phyloP scores from a whole-genome alignment of 306 rosid species.

The Glycine tomentella region DNA sequence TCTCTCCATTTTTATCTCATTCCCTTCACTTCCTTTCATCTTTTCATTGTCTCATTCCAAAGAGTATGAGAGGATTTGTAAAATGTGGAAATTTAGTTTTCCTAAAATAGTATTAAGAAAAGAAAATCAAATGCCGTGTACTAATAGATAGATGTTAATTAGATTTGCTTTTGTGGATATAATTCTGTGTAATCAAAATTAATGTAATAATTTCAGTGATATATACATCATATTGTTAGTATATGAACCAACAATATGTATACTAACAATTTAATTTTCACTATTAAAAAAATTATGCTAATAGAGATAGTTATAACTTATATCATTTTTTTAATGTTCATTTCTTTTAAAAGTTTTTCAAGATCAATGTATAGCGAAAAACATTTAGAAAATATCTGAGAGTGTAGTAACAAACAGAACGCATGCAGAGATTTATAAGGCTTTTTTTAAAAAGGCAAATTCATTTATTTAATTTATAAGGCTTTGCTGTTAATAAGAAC shows the following conservation, averaged over 20 bases:
- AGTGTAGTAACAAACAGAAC: too few species aligned
- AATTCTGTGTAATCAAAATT: background rate
- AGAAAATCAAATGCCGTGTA: background rate
- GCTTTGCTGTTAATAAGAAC: slow-evolving; percentile 20
- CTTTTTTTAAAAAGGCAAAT: too few species aligned
- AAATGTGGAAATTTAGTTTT: background rate
- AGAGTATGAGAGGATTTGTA: background rate
- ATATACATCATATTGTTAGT: background rate
- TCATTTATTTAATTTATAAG: too few species aligned
- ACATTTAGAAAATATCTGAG: too few species aligned
- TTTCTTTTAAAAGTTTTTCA: too few species aligned
- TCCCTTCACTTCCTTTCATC: background rate
- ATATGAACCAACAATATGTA: too few species aligned
- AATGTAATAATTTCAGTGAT: background rate
- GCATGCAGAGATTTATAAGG: too few species aligned
- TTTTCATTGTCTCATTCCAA: slow-evolving; percentile 2
- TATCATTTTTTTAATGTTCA: background rate
- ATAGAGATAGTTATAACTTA: background rate
- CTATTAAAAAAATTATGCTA: too few species aligned
- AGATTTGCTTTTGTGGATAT: background rate
- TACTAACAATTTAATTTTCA: background rate
- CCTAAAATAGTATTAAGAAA: background rate
- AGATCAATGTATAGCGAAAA: too few species aligned
- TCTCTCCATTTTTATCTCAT: background rate
- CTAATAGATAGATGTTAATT: background rate